phyloP scores from a whole-genome alignment of 352 stramenopile species.

The Pythium brassicae region DNA sequence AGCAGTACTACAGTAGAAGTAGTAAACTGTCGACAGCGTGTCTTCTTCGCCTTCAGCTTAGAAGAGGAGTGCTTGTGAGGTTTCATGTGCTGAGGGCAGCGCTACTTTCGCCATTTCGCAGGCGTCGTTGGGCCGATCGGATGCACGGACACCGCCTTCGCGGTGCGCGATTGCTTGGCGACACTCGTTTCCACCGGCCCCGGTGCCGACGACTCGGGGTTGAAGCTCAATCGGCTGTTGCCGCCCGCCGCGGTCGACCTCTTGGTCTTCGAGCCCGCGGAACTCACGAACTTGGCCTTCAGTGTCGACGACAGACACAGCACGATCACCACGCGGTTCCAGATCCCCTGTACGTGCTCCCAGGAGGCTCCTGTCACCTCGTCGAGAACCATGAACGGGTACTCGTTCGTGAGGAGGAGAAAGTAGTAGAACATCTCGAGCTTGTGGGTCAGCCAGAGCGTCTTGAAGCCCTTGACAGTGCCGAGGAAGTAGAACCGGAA shows the following conservation, averaged over 20 bases:
- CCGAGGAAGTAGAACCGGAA: conserved; percentile 32
- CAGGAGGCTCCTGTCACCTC: conserved; percentile 6
- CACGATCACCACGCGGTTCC: neutral
- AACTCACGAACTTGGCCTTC: neutral
- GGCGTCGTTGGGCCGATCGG: neutral
- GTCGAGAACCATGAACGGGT: conserved; percentile 27
- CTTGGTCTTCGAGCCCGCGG: neutral
- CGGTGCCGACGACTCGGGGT: neutral
- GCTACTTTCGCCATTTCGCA: too few species aligned
- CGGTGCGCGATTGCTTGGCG: neutral
- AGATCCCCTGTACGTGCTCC: neutral
- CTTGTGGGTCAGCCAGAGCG: conserved; percentile 8
- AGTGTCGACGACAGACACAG: neutral
- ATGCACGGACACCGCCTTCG: neutral
- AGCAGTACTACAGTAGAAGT: too few species aligned
- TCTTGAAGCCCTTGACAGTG: conserved; percentile 10
- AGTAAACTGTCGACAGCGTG: too few species aligned
- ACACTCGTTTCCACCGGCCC: neutral
- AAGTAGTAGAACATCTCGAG: conserved; percentile 25
- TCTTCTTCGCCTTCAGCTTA: too few species aligned
- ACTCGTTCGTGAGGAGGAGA: conserved; percentile 30
- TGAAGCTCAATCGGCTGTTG: neutral
- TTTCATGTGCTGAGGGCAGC: too few species aligned
- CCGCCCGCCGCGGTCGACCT: neutral
- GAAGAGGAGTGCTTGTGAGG: too few species aligned